phyloP scores from a whole-genome alignment of 1,284 basidiomycete species.

The Naganishia sp. region DNA sequence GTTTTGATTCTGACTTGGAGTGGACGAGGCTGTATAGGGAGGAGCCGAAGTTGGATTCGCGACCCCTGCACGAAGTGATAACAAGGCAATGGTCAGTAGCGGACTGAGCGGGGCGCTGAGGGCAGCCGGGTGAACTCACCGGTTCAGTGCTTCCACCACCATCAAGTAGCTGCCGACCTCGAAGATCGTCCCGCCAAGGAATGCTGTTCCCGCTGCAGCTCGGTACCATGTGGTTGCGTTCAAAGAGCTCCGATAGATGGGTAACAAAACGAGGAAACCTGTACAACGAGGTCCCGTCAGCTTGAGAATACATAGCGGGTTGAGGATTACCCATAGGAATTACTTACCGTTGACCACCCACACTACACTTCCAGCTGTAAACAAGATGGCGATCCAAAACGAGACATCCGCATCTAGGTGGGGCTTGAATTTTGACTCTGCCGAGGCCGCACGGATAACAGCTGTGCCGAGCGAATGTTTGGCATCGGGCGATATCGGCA shows the following conservation, averaged over 20 bases:
- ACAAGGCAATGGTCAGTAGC: slow-evolving; percentile 4
- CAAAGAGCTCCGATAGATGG: slow-evolving; percentile 47
- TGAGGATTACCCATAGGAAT: too few species aligned
- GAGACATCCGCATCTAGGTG: slow-evolving; percentile 40
- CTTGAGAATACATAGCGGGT: too few species aligned
- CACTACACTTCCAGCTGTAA: slow-evolving; percentile 56
- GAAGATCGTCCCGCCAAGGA: slow-evolving; percentile 62
- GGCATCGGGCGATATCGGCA: too few species aligned
- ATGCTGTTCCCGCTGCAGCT: slow-evolving; percentile 56
- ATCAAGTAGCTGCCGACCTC: slow-evolving; percentile 58
- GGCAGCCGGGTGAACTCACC: slow-evolving; percentile 32
- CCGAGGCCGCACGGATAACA: slow-evolving; percentile 34
- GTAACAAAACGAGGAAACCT: slow-evolving; percentile 60
- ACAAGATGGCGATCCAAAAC: slow-evolving; percentile 45
- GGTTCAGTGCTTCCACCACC: slow-evolving; percentile 59
- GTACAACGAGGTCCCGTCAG: background rate
- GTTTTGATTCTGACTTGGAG: background rate
- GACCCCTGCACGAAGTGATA: slow-evolving; percentile 37
- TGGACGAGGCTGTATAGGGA: slow-evolving; percentile 40
- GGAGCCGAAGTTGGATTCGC: slow-evolving; percentile 43
- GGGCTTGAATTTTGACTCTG: slow-evolving; percentile 38
- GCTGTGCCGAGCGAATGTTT: slow-evolving; percentile 23
- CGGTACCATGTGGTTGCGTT: slow-evolving; percentile 38
- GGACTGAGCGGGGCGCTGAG: too few species aligned
- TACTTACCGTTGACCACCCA: slow-evolving; percentile 61